These are phyloP conservation scores for Gonium pectorale DNA, from an alignment of 139 green algal genomes.

Conservation along the genomic window DNA sequence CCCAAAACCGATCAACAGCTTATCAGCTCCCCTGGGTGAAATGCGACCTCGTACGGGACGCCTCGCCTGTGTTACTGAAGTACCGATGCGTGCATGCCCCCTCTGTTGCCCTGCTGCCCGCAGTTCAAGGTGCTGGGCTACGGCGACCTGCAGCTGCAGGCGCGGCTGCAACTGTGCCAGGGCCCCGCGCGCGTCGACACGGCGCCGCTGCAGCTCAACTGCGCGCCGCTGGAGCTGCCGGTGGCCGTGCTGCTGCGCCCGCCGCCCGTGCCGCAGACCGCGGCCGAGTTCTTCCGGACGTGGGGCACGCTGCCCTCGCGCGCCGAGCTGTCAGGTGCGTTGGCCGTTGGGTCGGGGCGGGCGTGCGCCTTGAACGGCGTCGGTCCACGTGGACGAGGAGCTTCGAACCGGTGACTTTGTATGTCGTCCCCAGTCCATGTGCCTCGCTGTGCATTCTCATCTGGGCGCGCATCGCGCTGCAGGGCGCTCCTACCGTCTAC, in stretches of 20 bases:
- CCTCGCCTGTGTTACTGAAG: too few relatives aligned
- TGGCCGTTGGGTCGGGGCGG: background rate
- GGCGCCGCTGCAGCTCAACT: slow-evolving; percentile 36
- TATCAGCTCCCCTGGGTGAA: too few relatives aligned
- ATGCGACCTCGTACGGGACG: too few relatives aligned
- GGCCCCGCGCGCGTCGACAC: slow-evolving; percentile 6
- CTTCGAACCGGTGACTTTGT: too few relatives aligned
- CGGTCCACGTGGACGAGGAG: too few relatives aligned
- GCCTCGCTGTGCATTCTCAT: too few relatives aligned
- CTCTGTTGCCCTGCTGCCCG: background rate
- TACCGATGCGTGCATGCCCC: too few relatives aligned
- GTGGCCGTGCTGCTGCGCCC: background rate
- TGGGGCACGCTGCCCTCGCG: slow-evolving; percentile 48
- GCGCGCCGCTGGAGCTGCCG: slow-evolving; percentile 24
- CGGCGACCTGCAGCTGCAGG: slow-evolving; percentile 50
- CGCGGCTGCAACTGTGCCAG: slow-evolving; percentile 46
- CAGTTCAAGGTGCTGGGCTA: slow-evolving; percentile 48
- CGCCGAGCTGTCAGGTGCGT: slow-evolving; percentile 56
- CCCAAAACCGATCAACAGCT: too few relatives aligned
- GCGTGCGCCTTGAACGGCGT: too few relatives aligned
- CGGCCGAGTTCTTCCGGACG: slow-evolving; percentile 46
- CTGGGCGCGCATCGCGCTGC: too few relatives aligned
- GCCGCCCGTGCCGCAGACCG: background rate
- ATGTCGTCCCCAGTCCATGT: too few relatives aligned
- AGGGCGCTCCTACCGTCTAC: too few relatives aligned